Conservation (phyloP, 495 filamentous ascomycete genomes). For the Penicillium lagena region DNA sequence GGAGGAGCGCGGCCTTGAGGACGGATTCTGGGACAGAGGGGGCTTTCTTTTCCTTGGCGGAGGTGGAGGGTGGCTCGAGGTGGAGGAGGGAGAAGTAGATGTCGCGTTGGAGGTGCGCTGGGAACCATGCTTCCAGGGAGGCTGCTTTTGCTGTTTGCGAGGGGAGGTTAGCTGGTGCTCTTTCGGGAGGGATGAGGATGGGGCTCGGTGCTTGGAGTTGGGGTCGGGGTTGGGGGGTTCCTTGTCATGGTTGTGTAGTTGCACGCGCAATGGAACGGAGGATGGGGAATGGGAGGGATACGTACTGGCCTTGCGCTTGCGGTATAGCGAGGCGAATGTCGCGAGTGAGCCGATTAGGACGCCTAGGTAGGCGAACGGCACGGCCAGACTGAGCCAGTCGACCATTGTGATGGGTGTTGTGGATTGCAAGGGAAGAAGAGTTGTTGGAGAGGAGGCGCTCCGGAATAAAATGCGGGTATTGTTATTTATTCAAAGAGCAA, state of each 20-base stretch:
- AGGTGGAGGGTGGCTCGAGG: constrained; percentile 56
- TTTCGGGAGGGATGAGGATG: no score
- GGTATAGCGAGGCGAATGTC: constrained; percentile 88
- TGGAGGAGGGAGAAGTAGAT: constrained; percentile 91
- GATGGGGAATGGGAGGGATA: constrained; percentile 8
- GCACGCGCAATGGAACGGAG: not conserved
- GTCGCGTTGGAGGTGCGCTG: constrained; percentile 80
- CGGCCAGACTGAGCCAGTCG: constrained; percentile 72
- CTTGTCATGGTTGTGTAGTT: not conserved
- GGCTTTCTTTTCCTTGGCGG: constrained; percentile 56
- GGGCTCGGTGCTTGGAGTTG: no score
- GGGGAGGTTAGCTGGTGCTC: not conserved
- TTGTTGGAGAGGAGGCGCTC: not conserved
- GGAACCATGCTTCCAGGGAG: constrained; percentile 86
- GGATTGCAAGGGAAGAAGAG: not conserved
- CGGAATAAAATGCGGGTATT: no score
- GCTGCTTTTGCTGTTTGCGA: constrained; percentile 57
- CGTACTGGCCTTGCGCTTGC: constrained; percentile 85
- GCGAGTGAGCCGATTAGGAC: constrained; percentile 81
- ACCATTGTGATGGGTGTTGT: constrained; percentile 38
- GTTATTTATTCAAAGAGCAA: no score
- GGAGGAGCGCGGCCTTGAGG: constrained; percentile 82
- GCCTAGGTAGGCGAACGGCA: constrained; percentile 81
- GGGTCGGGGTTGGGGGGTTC: no score
- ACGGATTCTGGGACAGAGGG: constrained; percentile 77